These are phyloP conservation scores for Arabis hirsuta DNA, from an alignment of 345 rosid genomes.

Conservation along the genomic window DNA sequence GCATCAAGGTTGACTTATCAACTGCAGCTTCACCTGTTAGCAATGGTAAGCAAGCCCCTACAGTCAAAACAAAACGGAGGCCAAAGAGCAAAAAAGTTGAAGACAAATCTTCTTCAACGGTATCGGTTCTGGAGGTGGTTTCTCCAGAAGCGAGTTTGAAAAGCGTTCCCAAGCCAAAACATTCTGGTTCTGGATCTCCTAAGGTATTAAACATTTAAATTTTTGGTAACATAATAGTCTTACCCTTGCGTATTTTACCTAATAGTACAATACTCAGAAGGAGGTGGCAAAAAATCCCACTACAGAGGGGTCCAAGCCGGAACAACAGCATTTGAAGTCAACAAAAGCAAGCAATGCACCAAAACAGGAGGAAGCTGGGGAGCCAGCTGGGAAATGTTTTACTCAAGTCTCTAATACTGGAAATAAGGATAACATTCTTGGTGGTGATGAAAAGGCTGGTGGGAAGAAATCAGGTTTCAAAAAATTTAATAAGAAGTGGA, in stretches of 20 bases:
- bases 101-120: constrained; percentile 43
- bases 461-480: constrained; percentile 26
- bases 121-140: constrained; percentile 38
- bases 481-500: constrained; percentile 39
- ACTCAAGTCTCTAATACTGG: constrained; percentile 40
- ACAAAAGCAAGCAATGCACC: constrained; percentile 43
- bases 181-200: constrained; percentile 39
- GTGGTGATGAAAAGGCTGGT: constrained; percentile 36
- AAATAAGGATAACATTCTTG: constrained; percentile 23
- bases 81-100: constrained; percentile 50
- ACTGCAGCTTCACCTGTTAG: constrained; percentile 39
- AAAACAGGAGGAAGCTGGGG: constrained; percentile 39
- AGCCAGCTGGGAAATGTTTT: constrained; percentile 42
- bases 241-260: constrained; percentile 35
- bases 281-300: constrained; percentile 32
- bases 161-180: constrained; percentile 15
- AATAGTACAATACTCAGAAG: constrained; percentile 53
- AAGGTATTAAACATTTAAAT: constrained; percentile 48
- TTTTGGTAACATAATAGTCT: constrained; percentile 28
- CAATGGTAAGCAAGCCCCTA: constrained; percentile 40
- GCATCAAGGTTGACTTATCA: constrained; percentile 32
- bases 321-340: constrained; percentile 49
- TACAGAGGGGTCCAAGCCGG: constrained; percentile 43
- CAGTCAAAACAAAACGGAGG: constrained; percentile 47
- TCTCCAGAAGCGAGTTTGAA: constrained; percentile 42